Percentiles rank a stretch among this genome's conserved stretches.
Conservation (phyloP, 83 land plant species). For the Picea engelmannii region DNA sequence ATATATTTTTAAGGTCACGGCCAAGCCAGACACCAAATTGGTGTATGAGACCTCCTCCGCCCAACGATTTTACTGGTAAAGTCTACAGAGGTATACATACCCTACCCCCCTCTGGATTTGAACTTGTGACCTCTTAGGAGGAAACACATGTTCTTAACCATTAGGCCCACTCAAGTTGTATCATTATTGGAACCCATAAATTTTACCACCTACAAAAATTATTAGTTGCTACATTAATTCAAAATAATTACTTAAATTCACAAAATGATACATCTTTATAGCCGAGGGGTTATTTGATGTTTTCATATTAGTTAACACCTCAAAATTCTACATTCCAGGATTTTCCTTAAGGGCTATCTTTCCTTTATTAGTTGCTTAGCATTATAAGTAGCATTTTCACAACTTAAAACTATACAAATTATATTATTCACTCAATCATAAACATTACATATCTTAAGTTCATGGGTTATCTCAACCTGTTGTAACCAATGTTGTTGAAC, state of each 20-base stretch:
- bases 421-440: neutral
- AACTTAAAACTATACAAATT: neutral
- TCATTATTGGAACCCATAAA: neutral
- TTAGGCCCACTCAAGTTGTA: no score
- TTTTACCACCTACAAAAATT: neutral
- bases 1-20: no score
- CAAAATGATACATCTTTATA: constrained; percentile 17
- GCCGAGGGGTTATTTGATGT: constrained; percentile 25
- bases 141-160: no score
- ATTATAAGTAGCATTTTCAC: neutral
- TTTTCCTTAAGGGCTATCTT: constrained; percentile 34
- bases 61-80: no score
- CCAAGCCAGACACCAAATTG: no score
- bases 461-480: no score
- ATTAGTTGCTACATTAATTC: neutral
- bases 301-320: constrained; percentile 22
- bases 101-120: no score
- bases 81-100: no score
- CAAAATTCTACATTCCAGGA: constrained; percentile 20
- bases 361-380: constrained; percentile 20
- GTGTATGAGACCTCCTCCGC: no score
- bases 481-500: neutral
- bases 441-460: neutral
- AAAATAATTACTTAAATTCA: constrained; percentile 23
- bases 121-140: no score